phyloP scores from a whole-genome alignment of 208 protist species.

The Acanthamoeba culbertsoni region DNA sequence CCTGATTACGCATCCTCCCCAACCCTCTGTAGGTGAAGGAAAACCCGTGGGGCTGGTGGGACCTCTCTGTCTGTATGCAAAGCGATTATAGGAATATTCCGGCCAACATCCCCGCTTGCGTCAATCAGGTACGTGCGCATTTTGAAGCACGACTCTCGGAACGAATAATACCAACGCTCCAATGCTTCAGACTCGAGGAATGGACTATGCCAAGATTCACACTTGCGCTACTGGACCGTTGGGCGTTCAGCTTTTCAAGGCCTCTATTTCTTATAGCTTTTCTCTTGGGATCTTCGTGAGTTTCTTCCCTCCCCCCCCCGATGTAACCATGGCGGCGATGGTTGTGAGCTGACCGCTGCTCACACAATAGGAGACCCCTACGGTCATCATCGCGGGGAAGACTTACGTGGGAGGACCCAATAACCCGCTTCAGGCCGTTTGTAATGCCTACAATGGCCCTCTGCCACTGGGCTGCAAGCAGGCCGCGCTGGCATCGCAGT shows the following conservation, averaged over 20 bases:
- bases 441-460: not conserved
- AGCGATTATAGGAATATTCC: slow-evolving; percentile 4
- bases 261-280: not conserved
- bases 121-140: not conserved
- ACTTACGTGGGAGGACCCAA: not conserved
- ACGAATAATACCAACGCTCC: not conserved
- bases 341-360: not conserved
- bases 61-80: slow-evolving; percentile 3
- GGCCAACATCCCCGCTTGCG: not conserved
- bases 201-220: not conserved
- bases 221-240: not conserved
- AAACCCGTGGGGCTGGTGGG: not conserved
- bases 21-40: not conserved
- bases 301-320: not conserved
- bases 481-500: not conserved
- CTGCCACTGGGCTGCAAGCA: not conserved
- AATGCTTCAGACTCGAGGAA: not conserved
- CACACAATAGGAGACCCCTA: not conserved
- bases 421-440: not conserved
- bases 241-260: not conserved
- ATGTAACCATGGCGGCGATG: too few species aligned
- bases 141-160: too few species aligned
- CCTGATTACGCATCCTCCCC: not conserved
- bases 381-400: not conserved
- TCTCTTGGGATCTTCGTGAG: not conserved